A percentile compares a stretch with the other conserved stretches of the same genome.
Evolutionary conservation across 805 yeast genomes (phyloP).

Genomic region (Kazachstania bromeliacearum): DNA sequence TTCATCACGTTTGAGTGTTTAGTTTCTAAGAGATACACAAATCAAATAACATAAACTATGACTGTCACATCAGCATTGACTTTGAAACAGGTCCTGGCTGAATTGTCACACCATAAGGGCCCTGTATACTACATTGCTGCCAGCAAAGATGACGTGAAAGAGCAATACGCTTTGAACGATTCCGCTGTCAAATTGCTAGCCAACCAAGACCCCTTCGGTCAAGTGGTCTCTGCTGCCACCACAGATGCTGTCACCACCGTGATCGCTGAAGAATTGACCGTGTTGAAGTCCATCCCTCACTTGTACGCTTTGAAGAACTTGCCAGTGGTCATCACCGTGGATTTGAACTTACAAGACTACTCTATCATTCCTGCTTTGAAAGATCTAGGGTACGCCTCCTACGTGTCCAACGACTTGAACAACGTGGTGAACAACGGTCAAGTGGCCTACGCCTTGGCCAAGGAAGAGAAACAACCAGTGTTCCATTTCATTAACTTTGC

Average conservation of each 20-base stretch:
- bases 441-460: constrained; percentile 50
- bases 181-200: constrained; percentile 17
- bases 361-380: constrained; percentile 62
- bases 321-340: constrained; percentile 53
- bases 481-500: constrained; percentile 52
- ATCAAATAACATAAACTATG: too few species aligned
- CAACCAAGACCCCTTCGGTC: constrained; percentile 26
- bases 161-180: neutral
- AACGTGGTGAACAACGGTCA: constrained; percentile 48
- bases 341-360: constrained; percentile 52
- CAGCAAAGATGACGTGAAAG: neutral
- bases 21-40: too few species aligned
- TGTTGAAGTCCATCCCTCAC: constrained; percentile 53
- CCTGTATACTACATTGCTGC: neutral
- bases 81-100: constrained; percentile 1
- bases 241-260: constrained; percentile 34
- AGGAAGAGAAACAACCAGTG: constrained; percentile 43
- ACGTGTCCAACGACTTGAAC: constrained; percentile 54
- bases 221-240: constrained; percentile 1
- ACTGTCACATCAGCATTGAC: neutral
- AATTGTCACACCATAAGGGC: neutral
- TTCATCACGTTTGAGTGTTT: too few species aligned
- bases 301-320: constrained; percentile 34
- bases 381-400: constrained; percentile 52
- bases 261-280: constrained; percentile 41